Evolutionary conservation across 2,329 filamentous ascomycete genomes (phyloP).

Genomic region (Colletotrichum sp.): DNA sequence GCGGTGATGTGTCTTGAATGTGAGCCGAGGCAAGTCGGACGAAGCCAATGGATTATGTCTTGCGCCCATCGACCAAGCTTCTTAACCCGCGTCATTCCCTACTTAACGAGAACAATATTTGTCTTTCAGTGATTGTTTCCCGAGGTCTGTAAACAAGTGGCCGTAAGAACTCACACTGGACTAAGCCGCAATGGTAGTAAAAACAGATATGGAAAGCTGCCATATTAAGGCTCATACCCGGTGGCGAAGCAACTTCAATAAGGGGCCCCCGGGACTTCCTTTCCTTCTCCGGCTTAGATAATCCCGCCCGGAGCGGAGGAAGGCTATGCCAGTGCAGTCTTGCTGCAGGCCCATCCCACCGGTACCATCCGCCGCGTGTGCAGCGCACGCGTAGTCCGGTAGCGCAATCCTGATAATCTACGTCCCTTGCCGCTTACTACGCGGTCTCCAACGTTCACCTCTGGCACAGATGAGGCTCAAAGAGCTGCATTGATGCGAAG

Average conservation of each 20-base stretch:
- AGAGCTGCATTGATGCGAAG: neutral
- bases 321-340: neutral
- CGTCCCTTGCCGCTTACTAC: neutral
- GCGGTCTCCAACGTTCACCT: neutral
- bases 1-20: neutral
- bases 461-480: neutral
- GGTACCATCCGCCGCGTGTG: neutral
- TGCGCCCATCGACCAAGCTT: neutral
- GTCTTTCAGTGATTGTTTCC: neutral
- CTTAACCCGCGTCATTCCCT: neutral
- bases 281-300: neutral
- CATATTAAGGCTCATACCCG: neutral
- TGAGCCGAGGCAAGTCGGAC: neutral
- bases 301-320: neutral
- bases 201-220: neutral
- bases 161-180: neutral
- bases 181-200: neutral
- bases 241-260: neutral
- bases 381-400: neutral
- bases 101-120: neutral
- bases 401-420: neutral
- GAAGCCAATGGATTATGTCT: rapidly evolving
- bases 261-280: neutral
- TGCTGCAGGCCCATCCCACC: neutral
- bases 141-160: neutral